These are phyloP conservation scores for Phytophthora kernoviae DNA, from an alignment of 352 stramenopile genomes.

Conservation along the genomic window DNA sequence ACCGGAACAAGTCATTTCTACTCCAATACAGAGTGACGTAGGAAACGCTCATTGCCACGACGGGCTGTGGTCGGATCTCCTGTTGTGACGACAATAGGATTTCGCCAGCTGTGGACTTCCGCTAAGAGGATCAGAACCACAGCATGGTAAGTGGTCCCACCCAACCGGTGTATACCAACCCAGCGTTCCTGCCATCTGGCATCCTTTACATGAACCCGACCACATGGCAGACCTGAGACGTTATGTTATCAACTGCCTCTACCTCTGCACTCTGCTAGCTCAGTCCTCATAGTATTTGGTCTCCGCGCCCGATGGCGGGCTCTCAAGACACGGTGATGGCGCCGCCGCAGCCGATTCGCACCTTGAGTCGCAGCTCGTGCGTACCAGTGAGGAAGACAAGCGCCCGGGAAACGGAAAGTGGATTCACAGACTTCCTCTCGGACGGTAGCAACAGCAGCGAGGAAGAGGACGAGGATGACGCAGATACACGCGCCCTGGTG, in stretches of 20 bases:
- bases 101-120: no score
- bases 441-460: slow-evolving; percentile 34
- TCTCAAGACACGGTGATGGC: not conserved
- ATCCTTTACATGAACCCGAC: not conserved
- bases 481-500: slow-evolving; percentile 24
- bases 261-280: not conserved
- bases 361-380: slow-evolving; percentile 21
- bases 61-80: no score
- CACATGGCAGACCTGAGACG: not conserved
- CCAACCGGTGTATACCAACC: no score
- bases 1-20: no score
- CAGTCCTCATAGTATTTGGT: slow-evolving; percentile 1
- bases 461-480: slow-evolving; percentile 41
- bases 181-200: no score
- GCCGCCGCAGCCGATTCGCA: slow-evolving; percentile 16
- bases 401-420: slow-evolving; percentile 7
- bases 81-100: no score
- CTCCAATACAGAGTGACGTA: no score
- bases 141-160: no score
- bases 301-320: slow-evolving; percentile 17
- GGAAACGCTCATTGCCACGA: no score
- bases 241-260: not conserved
- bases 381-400: slow-evolving; percentile 9
- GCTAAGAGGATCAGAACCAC: no score
- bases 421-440: slow-evolving; percentile 52